These are phyloP conservation scores for Clarireedia hainanense DNA, from an alignment of 2,329 filamentous ascomycete genomes.

Conservation along the genomic window DNA sequence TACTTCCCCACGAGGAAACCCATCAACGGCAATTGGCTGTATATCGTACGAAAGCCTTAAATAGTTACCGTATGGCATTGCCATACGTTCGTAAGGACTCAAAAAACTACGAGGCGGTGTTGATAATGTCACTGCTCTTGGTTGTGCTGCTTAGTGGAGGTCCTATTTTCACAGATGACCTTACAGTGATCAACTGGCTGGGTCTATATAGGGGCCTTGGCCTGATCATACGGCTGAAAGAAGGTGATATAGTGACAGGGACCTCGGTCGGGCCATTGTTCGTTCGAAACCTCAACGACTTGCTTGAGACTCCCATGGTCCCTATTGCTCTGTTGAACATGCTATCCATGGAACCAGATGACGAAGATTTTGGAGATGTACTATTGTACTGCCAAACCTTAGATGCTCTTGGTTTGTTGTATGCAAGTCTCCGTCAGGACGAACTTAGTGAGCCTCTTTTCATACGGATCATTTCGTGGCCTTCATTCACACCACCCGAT, in stretches of 20 bases:
- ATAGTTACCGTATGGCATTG: constrained; percentile 20
- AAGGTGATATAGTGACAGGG: background rate
- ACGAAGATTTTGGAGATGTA: constrained; percentile 21
- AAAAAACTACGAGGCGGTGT: constrained; percentile 21
- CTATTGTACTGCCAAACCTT: constrained; percentile 20
- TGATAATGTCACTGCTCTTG: constrained; percentile 23
- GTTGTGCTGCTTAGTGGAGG: constrained; percentile 20
- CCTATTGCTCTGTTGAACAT: constrained; percentile 21
- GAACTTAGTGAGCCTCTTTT: constrained; percentile 16
- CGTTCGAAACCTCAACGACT: constrained; percentile 13
- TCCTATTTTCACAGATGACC: constrained; percentile 13
- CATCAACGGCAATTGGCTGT: constrained; percentile 16
- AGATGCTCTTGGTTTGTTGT: constrained; percentile 22
- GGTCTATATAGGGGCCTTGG: constrained; percentile 19
- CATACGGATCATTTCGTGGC: constrained; percentile 22
- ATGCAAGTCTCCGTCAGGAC: constrained; percentile 22
- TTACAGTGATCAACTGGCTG: constrained; percentile 22
- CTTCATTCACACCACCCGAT: constrained; percentile 11
- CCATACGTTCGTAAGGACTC: constrained; percentile 10
- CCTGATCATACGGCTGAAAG: constrained; percentile 5
- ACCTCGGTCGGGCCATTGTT: constrained; percentile 20
- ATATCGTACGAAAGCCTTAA: constrained; percentile 21
- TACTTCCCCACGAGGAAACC: constrained; percentile 12
- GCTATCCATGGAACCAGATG: constrained; percentile 18
- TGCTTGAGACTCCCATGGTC: constrained; percentile 17